phyloP scores from a whole-genome alignment of 768 basidiomycete genomes.

The Tulasnella sp. region DNA sequence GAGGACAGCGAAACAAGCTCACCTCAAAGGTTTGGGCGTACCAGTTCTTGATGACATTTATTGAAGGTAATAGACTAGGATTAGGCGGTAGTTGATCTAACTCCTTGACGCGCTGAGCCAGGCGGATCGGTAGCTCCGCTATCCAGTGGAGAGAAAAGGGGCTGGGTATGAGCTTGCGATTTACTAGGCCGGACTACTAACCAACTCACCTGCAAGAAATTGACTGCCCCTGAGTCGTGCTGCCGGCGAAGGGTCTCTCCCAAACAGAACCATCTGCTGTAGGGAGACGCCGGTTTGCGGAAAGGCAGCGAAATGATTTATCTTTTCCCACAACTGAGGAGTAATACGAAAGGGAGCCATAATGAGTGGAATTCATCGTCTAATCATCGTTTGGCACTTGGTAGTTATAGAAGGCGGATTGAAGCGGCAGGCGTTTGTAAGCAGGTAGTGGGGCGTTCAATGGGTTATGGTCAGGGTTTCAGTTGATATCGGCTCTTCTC shows the following conservation, averaged over 20 bases:
- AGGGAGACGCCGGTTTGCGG: slow-evolving; percentile 92
- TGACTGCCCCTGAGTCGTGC: slow-evolving; percentile 87
- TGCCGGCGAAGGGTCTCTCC: slow-evolving; percentile 89
- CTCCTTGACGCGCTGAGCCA: slow-evolving; percentile 96
- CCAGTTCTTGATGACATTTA: slow-evolving; percentile 94
- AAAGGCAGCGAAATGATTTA: slow-evolving; percentile 83
- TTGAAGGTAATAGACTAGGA: slow-evolving; percentile 80
- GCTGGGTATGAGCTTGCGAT: no score
- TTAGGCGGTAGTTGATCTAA: slow-evolving; percentile 89
- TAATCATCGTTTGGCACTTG: no score
- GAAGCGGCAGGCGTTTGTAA: no score
- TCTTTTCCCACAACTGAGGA: slow-evolving; percentile 73
- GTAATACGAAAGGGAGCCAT: slow-evolving; percentile 51
- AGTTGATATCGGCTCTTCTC: no score
- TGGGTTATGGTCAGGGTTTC: no score
- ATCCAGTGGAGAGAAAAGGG: no score
- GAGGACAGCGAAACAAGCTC: slow-evolving; percentile 26
- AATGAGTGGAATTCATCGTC: no score
- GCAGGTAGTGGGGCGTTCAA: no score
- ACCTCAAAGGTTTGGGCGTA: slow-evolving; percentile 99
- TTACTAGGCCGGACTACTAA: no score
- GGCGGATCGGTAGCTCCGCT: slow-evolving; percentile 91
- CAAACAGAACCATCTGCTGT: slow-evolving; percentile 98
- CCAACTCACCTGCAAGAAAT: slow-evolving; percentile 59
- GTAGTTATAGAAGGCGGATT: no score